Evolutionary conservation across 1,139 yeast species (phyloP).

Genomic region (Suhomyces maxii): DNA sequence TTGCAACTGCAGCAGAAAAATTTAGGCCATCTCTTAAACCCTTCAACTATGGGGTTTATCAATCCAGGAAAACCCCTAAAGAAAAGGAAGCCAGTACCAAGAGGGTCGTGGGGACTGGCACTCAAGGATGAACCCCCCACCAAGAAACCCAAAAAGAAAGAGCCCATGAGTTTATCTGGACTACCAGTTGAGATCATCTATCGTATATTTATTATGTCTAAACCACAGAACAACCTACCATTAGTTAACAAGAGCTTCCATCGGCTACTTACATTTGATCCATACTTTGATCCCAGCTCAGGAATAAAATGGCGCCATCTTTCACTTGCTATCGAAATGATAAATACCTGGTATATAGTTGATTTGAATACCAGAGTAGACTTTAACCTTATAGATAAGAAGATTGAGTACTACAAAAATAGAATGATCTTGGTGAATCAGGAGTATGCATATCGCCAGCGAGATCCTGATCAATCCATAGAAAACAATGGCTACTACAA

Average conservation of each 20-base stretch:
- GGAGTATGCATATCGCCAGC: background rate
- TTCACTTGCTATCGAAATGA: slow-evolving; percentile 14
- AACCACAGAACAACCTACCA: slow-evolving; percentile 30
- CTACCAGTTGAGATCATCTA: slow-evolving; percentile 36
- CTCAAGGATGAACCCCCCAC: no score
- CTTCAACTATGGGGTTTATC: slow-evolving; percentile 32
- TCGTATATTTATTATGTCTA: slow-evolving; percentile 31
- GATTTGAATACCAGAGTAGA: slow-evolving; percentile 13
- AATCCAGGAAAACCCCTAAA: slow-evolving; percentile 25
- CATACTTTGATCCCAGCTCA: slow-evolving; percentile 3
- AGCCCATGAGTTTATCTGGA: slow-evolving; percentile 15
- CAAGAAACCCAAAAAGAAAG: background rate
- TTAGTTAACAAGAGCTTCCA: slow-evolving; percentile 26
- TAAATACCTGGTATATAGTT: slow-evolving; percentile 13
- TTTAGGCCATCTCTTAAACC: background rate
- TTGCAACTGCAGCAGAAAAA: slow-evolving; percentile 3
- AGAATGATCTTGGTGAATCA: background rate
- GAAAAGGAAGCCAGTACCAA: slow-evolving; percentile 1
- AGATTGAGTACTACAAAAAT: slow-evolving; percentile 13
- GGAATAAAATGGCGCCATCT: slow-evolving; percentile 11
- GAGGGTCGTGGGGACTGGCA: background rate
- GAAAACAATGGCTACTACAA: slow-evolving; percentile 3
- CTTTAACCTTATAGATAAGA: slow-evolving; percentile 9
- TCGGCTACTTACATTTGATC: slow-evolving; percentile 20
- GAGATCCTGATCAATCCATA: background rate